Conservation (phyloP, 1,139 yeast species). For the Geotrichum klebahnii region DNA sequence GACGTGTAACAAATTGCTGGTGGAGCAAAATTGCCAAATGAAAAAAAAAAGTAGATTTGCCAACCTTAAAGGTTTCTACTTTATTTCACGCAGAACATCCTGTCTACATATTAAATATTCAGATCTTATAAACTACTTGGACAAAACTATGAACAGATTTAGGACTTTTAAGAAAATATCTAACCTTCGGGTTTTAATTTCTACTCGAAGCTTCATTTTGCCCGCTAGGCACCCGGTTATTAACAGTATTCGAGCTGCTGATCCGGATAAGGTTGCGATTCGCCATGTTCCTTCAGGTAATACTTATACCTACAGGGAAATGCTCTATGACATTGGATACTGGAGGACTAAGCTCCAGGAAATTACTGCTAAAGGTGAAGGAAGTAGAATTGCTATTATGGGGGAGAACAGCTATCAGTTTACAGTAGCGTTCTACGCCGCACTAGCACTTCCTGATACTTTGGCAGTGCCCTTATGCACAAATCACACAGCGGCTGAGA, state of each 20-base stretch:
- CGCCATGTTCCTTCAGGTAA: slow-evolving; percentile 37
- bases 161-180: neutral
- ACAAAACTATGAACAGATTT: neutral
- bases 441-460: slow-evolving; percentile 34
- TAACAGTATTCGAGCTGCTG: slow-evolving; percentile 15
- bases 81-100: too few species aligned
- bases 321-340: slow-evolving; percentile 32
- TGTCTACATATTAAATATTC: too few species aligned
- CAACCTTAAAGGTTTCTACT: slow-evolving; percentile 4
- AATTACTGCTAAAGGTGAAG: slow-evolving; percentile 11
- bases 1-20: neutral
- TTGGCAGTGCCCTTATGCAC: slow-evolving; percentile 39
- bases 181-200: neutral
- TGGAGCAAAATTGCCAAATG: neutral
- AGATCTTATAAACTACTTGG: too few species aligned
- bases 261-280: slow-evolving; percentile 33
- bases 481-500: slow-evolving; percentile 38
- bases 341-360: slow-evolving; percentile 31
- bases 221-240: slow-evolving; percentile 22
- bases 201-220: slow-evolving; percentile 12
- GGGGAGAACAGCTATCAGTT: slow-evolving; percentile 40
- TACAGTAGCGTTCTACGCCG: slow-evolving; percentile 34
- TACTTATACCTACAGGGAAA: slow-evolving; percentile 34
- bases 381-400: slow-evolving; percentile 36
- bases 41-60: neutral